Base-by-base conservation (phyloP, 179 eudicot species). In the Vitellaria paradoxa region DNA sequence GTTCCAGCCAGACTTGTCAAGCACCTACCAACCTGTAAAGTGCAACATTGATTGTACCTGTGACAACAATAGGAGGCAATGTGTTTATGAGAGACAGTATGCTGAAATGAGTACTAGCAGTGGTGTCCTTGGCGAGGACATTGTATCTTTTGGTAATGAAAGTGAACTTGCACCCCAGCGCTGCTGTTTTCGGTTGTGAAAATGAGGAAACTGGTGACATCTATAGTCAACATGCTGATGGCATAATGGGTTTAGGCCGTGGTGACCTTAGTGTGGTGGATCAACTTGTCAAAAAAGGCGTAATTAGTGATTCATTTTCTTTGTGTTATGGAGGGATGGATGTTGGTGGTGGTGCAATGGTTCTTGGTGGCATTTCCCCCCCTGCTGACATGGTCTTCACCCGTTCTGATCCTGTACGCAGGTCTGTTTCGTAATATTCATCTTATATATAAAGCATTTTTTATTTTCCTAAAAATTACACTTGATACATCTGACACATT, bases 81-180 rank as follows among this genome's bases (percentile, higher is more conserved):
- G 99, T 82, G 75, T 78, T 40, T 93, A 96, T 67, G 98, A 89
- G 85, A 89, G 99, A 81, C 94, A 91, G 30, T 96, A 96, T 83
- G 99, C 97, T 70, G 99, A 96, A 85, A 88, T 93, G 99, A 96
- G 99, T 81, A 88, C 99, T 57, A 94, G 98, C 83, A 94, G 97
- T 83, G 98, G 99, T 61, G 91, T 94, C n/a, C 91, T 96, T 72
- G 98, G 94, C 71, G 91, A 88, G 87, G 99, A 96, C 83, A 85
- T 85, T 78, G 65, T 96, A 56, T 92, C 98, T 37, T 96, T 96
- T 84, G 99, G 99, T 49, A 92, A 96, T 66, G 86, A 85, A 83
- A 96, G 99, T 84, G 93, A 84, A 46, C 93, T 96, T 24, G 81
- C 76, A 62, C 93, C 99, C 61, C 98, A 96, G 80, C 94, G 91